Conservation (phyloP, 192 early-diverging fungal species). For the Chytriomyces hyalinus region DNA sequence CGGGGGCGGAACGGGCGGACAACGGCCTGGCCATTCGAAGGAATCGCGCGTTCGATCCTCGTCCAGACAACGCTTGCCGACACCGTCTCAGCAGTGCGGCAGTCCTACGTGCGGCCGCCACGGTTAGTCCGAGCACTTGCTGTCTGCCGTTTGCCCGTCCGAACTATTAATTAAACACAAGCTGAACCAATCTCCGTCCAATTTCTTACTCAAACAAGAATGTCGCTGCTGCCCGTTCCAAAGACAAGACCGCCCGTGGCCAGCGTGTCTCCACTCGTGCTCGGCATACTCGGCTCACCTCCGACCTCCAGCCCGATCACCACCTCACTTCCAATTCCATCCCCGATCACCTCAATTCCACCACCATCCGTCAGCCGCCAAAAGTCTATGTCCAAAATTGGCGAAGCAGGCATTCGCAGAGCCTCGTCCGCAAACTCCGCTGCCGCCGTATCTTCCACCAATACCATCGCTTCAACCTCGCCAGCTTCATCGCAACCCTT, state of each 20-base stretch:
- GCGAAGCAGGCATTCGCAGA: background rate
- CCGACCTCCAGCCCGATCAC: background rate
- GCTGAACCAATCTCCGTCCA: too few relatives aligned
- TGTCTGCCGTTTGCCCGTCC: too few relatives aligned
- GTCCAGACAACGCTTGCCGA: too few relatives aligned
- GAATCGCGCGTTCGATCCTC: too few relatives aligned
- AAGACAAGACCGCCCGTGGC: background rate
- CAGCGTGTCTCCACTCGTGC: background rate
- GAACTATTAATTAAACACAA: too few relatives aligned
- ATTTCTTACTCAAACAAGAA: background rate
- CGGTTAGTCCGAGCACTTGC: too few relatives aligned
- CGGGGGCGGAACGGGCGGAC: too few relatives aligned
- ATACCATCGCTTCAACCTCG: background rate
- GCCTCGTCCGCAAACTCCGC: background rate
- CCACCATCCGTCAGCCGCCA: background rate
- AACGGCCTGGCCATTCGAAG: too few relatives aligned
- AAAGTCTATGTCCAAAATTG: background rate
- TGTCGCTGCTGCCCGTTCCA: conserved; percentile 1
- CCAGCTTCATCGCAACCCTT: background rate
- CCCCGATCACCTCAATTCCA: background rate
- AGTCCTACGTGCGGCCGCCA: too few relatives aligned
- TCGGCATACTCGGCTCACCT: too few relatives aligned
- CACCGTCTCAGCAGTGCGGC: too few relatives aligned
- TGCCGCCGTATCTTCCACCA: background rate
- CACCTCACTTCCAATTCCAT: background rate